phyloP scores from a whole-genome alignment of 768 basidiomycete species.

The Pleurotus platypus region DNA sequence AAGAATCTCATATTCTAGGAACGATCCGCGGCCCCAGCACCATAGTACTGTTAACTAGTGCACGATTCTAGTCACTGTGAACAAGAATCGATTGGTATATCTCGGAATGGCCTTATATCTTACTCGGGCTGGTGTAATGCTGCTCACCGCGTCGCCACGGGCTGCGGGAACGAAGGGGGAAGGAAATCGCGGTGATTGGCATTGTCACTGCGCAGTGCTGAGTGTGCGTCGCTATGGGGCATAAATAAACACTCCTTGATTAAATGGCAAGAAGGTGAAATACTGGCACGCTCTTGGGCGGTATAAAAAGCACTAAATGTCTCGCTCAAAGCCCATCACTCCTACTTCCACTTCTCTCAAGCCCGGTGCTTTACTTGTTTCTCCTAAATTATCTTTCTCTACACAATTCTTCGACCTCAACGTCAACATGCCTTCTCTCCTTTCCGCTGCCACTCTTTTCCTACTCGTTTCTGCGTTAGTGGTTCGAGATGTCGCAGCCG shows the following conservation, averaged over 20 bases:
- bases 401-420: not conserved
- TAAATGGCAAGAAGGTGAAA: not conserved
- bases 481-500: not conserved
- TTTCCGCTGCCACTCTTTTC: not conserved
- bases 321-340: not conserved
- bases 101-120: too few species aligned
- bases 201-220: not conserved
- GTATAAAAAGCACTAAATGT: not conserved
- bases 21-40: too few species aligned
- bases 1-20: too few species aligned
- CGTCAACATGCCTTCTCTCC: not conserved
- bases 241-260: not conserved
- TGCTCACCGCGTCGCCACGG: too few species aligned
- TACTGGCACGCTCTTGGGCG: not conserved
- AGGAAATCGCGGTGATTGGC: not conserved
- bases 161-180: too few species aligned
- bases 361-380: not conserved
- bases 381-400: not conserved
- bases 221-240: not conserved
- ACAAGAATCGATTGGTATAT: too few species aligned
- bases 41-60: too few species aligned
- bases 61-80: too few species aligned
- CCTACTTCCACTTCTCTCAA: not conserved
- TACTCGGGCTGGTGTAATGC: too few species aligned
- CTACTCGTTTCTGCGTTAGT: not conserved